A percentile compares a stretch with the other conserved stretches of the same genome.
Evolutionary conservation across 2,329 filamentous ascomycete genomes (phyloP).

Genomic region (Furcasterigmium furcatum): DNA sequence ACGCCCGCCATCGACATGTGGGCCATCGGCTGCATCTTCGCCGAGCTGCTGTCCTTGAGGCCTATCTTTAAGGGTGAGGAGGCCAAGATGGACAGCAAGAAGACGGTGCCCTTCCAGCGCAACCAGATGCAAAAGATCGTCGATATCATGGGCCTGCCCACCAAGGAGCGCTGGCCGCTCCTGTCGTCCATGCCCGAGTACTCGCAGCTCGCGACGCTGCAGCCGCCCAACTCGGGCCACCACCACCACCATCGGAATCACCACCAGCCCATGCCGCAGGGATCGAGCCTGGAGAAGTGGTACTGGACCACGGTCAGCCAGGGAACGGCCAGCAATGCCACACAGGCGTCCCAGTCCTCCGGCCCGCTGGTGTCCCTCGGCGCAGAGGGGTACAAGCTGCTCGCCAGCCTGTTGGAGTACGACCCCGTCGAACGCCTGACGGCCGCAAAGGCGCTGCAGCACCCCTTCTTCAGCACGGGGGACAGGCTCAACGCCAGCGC

Average conservation of each 20-base stretch:
- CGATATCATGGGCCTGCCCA: slow-evolving; percentile 89
- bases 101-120: slow-evolving; percentile 93
- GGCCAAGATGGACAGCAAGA: slow-evolving; percentile 98
- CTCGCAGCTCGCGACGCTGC: slow-evolving; percentile 59
- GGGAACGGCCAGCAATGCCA: slow-evolving; percentile 44
- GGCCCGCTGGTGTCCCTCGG: slow-evolving; percentile 59
- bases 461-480: slow-evolving; percentile 80
- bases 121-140: slow-evolving; percentile 99
- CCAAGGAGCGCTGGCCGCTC: slow-evolving; percentile 84
- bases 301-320: slow-evolving; percentile 69
- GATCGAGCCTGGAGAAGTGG: slow-evolving; percentile 70
- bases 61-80: slow-evolving; percentile 99
- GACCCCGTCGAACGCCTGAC: slow-evolving; percentile 87
- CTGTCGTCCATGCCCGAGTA: slow-evolving; percentile 86
- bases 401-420: slow-evolving; percentile 84
- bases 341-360: slow-evolving; percentile 33
- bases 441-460: slow-evolving; percentile 82
- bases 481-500: slow-evolving; percentile 77
- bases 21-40: slow-evolving; percentile 97
- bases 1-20: slow-evolving; percentile 96
- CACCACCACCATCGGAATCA: slow-evolving; percentile 39
- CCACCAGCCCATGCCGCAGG: slow-evolving; percentile 27
- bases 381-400: slow-evolving; percentile 75
- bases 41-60: slow-evolving; percentile 82
- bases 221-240: slow-evolving; percentile 44